phyloP scores from a whole-genome alignment of 1,139 yeast species.

The Yamadazyma mexicana region DNA sequence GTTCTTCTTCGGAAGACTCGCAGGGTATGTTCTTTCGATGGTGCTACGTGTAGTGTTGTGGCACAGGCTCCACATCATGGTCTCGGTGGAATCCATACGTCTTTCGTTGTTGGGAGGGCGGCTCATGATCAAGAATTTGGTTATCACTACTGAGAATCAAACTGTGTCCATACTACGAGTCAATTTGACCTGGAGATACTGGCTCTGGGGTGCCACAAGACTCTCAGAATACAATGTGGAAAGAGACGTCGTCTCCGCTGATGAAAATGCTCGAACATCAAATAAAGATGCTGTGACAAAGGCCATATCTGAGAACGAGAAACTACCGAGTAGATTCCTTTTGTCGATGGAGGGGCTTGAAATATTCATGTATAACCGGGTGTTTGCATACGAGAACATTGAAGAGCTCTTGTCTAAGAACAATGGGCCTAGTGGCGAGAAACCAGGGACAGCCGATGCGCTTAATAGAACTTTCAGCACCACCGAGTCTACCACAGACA shows the following conservation, averaged over 20 bases:
- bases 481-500: constrained; percentile 2
- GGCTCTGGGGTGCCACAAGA: constrained; percentile 61
- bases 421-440: constrained; percentile 2
- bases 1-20: constrained; percentile 72
- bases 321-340: constrained; percentile 59
- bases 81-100: constrained; percentile 72
- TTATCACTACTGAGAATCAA: constrained; percentile 68
- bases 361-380: constrained; percentile 75
- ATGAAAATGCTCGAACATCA: constrained; percentile 15
- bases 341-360: constrained; percentile 76
- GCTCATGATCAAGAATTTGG: constrained; percentile 70
- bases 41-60: constrained; percentile 59
- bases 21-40: constrained; percentile 62
- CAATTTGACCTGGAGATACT: constrained; percentile 85
- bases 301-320: constrained; percentile 33
- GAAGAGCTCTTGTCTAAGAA: constrained; percentile 39
- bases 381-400: constrained; percentile 72
- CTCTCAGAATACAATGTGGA: constrained; percentile 38
- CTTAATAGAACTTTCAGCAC: neutral
- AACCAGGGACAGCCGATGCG: neutral
- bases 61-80: constrained; percentile 54
- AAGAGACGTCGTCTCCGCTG: constrained; percentile 21
- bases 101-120: constrained; percentile 82
- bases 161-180: constrained; percentile 70
- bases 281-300: neutral